phyloP scores from a whole-genome alignment of 2,329 filamentous ascomycete species.

The Beauveria sp. region DNA sequence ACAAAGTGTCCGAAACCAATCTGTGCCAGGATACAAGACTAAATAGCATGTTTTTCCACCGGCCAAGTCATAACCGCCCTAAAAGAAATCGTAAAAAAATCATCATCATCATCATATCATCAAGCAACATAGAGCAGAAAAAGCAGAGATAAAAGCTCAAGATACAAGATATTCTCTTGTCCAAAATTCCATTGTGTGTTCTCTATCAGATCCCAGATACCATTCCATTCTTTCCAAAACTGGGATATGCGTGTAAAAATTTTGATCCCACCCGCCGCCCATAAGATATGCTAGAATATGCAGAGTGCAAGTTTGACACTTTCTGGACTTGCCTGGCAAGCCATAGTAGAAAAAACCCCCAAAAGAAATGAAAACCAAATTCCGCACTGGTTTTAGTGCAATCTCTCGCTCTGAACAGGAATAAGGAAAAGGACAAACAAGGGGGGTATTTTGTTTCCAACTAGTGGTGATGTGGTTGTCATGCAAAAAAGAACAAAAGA shows the following conservation, averaged over 20 bases:
- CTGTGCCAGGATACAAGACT: not conserved
- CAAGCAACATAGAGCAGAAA: not conserved
- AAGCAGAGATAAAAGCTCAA: not conserved
- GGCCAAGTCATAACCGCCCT: too few relatives aligned
- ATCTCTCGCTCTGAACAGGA: not conserved
- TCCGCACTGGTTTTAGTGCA: not conserved
- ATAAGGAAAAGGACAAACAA: not conserved
- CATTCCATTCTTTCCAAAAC: not conserved
- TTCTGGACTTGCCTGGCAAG: not conserved
- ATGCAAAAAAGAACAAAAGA: not conserved
- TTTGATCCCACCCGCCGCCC: too few relatives aligned
- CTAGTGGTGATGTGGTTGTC: conserved; percentile 11
- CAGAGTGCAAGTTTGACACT: not conserved
- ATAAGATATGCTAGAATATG: not conserved
- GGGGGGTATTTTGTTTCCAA: conserved; percentile 23
- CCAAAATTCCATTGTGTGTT: not conserved
- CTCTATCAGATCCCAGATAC: not conserved
- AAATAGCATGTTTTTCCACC: too few relatives aligned
- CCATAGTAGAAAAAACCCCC: not conserved
- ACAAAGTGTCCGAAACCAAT: not conserved
- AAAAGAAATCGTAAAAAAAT: not conserved
- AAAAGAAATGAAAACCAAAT: not conserved
- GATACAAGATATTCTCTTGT: not conserved
- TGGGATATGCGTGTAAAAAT: not conserved
- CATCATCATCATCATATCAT: not conserved